Conservation (phyloP, 2,329 filamentous ascomycete species). For the Fulvia fulva region DNA sequence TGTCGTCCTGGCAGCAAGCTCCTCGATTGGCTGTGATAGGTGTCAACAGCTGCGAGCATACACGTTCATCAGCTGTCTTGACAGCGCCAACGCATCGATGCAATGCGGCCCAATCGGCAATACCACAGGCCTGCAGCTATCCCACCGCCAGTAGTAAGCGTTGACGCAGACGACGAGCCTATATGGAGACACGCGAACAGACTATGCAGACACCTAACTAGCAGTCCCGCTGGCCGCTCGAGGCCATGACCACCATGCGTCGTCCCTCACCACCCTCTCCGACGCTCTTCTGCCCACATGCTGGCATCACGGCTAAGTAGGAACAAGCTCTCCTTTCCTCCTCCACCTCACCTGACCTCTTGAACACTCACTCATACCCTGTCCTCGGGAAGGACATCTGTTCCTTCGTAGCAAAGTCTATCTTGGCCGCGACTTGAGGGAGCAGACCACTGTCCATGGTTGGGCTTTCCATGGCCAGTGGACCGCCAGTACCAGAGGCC, state of each 20-base stretch:
- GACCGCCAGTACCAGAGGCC: conserved; percentile 25
- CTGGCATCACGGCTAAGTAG: conserved; percentile 8
- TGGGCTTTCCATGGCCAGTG: conserved; percentile 16
- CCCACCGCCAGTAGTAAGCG: conserved; percentile 13
- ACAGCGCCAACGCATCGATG: conserved; percentile 18
- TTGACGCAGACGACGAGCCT: conserved; percentile 10
- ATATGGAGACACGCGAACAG: conserved; percentile 17
- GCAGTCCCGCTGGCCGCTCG: conserved; percentile 8
- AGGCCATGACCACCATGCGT: conserved; percentile 4
- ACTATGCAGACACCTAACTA: conserved; percentile 15
- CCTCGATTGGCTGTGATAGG: not conserved
- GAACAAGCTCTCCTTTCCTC: not conserved
- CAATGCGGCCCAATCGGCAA: conserved; percentile 18
- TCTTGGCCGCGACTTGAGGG: not conserved
- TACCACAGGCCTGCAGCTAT: conserved; percentile 13
- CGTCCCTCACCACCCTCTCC: conserved; percentile 4
- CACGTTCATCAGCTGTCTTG: not conserved
- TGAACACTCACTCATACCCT: not conserved
- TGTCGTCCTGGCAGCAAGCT: not conserved
- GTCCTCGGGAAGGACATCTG: conserved; percentile 2
- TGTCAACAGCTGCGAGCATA: not conserved
- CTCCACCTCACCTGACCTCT: conserved; percentile 1
- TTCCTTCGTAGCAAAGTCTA: conserved; percentile 1
- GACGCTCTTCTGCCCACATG: conserved; percentile 1
- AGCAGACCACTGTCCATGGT: conserved; percentile 17